Evolutionary conservation across 495 filamentous ascomycete genomes (phyloP).

Genomic region (Cenococcum geophilum): DNA sequence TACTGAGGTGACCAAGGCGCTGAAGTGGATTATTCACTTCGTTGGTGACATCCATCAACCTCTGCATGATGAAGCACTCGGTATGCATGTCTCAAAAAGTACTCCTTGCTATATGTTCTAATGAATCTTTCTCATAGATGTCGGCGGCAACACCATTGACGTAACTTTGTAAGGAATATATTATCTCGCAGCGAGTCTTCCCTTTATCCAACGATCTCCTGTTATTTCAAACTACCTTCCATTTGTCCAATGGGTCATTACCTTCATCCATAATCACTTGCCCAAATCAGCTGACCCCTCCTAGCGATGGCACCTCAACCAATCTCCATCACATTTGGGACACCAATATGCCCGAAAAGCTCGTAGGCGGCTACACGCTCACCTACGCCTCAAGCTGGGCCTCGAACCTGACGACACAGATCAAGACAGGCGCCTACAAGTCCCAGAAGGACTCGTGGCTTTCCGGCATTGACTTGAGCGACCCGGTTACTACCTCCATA

Average conservation of each 20-base stretch:
- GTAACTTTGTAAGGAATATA: constrained; percentile 42
- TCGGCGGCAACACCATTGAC: constrained; percentile 56
- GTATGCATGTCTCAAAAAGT: neutral
- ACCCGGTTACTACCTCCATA: constrained; percentile 48
- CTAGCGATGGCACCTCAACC: constrained; percentile 32
- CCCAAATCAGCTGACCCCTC: neutral
- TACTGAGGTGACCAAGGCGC: constrained; percentile 45
- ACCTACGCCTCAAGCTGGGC: constrained; percentile 49
- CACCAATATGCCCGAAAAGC: constrained; percentile 54
- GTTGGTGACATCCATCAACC: constrained; percentile 63
- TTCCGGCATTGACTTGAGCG: constrained; percentile 44
- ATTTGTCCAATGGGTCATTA: too few species aligned
- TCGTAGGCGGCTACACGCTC: constrained; percentile 47
- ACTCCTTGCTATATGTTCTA: neutral
- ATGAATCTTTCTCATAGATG: constrained; percentile 20
- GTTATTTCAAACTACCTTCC: too few species aligned
- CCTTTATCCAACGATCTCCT: too few species aligned
- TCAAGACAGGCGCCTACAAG: constrained; percentile 48
- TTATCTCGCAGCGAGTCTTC: neutral
- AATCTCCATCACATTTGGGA: constrained; percentile 60
- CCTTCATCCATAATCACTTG: neutral
- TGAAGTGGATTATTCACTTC: constrained; percentile 59
- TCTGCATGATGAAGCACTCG: constrained; percentile 54
- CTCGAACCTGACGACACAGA: constrained; percentile 44
- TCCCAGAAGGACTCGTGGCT: constrained; percentile 44